Conservation (phyloP, 1,139 yeast species). For the Pneumocystis murina region DNA sequence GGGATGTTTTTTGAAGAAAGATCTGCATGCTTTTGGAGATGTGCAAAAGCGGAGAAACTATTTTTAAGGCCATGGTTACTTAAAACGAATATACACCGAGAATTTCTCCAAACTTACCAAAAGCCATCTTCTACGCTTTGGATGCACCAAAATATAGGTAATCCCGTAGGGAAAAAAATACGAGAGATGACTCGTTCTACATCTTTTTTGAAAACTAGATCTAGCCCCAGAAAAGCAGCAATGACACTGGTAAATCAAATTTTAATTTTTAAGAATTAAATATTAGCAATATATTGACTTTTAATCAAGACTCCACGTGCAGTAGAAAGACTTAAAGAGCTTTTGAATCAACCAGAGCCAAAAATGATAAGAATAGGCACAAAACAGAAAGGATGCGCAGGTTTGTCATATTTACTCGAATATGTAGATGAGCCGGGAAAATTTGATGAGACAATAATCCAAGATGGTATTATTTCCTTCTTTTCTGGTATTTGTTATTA, state of each 20-base stretch:
- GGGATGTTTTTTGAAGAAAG: neutral
- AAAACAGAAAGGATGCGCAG: conserved; percentile 92
- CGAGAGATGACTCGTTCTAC: neutral
- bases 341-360: conserved; percentile 71
- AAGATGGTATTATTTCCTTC: conserved; percentile 41
- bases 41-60: neutral
- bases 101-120: neutral
- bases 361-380: conserved; percentile 84
- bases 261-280: neutral
- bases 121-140: neutral
- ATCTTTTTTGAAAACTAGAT: neutral
- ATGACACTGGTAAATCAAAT: conserved; percentile 36
- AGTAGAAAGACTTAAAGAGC: conserved; percentile 46
- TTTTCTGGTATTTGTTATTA: neutral
- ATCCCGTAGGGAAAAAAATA: neutral
- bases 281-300: neutral
- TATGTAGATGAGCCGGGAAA: conserved; percentile 81
- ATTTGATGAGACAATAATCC: conserved; percentile 75
- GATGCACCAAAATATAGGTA: neutral
- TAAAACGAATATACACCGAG: neutral
- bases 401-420: conserved; percentile 77
- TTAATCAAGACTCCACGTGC: conserved; percentile 42
- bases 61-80: neutral
- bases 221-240: conserved; percentile 64
- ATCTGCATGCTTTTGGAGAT: neutral